Percentiles rank a stretch among this genome's conserved stretches.
phyloP scores from a whole-genome alignment of 192 early-diverging fungal genomes.

The Backusella circina region DNA sequence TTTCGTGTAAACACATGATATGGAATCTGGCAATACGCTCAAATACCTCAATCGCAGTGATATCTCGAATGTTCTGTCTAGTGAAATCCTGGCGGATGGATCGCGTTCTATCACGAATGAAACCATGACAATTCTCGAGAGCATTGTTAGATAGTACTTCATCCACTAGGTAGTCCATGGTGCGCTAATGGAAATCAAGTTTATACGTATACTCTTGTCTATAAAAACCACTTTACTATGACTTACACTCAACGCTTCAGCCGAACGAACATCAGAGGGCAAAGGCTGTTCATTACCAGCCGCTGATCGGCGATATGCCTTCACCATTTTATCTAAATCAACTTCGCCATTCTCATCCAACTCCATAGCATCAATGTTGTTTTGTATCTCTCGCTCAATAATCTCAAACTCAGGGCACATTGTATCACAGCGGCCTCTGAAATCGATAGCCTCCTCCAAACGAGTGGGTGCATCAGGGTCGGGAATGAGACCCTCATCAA shows the following conservation, averaged over 20 bases:
- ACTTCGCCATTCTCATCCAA: constrained; percentile 32
- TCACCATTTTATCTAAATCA: constrained; percentile 71
- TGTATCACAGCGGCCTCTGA: constrained; percentile 75
- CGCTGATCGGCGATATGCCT: constrained; percentile 79
- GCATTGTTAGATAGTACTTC: constrained; percentile 50
- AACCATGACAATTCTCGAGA: constrained; percentile 66
- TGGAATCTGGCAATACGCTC: constrained; percentile 89
- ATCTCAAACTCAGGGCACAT: constrained; percentile 92
- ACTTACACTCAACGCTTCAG: constrained; percentile 62
- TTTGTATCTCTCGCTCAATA: constrained; percentile 76
- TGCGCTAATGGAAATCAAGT: constrained; percentile 24
- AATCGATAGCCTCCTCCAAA: constrained; percentile 64
- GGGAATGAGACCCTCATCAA: constrained; percentile 53
- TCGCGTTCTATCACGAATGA: constrained; percentile 83
- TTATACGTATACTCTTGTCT: background rate
- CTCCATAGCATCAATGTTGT: constrained; percentile 70
- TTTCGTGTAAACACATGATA: constrained; percentile 69
- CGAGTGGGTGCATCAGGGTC: constrained; percentile 48
- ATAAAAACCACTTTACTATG: background rate
- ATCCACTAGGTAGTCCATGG: constrained; percentile 65
- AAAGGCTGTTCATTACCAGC: constrained; percentile 83
- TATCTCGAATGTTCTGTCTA: constrained; percentile 74
- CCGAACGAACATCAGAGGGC: constrained; percentile 86
- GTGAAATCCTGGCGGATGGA: constrained; percentile 86
- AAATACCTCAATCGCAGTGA: constrained; percentile 61